Conservation (phyloP, 257 asterid genomes). For the Ballota nigra region DNA sequence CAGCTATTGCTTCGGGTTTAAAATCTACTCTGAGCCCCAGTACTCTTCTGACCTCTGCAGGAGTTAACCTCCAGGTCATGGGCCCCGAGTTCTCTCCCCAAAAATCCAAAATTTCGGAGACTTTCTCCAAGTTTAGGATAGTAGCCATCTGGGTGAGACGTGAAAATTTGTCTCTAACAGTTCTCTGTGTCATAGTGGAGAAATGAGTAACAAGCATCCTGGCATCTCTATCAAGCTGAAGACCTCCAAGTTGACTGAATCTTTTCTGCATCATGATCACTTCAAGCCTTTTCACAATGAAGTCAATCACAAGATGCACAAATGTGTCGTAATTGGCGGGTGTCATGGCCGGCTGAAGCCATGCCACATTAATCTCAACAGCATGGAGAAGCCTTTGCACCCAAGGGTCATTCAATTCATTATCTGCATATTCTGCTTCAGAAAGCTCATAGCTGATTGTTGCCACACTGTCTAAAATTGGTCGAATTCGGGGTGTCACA, state of each 20-base stretch:
- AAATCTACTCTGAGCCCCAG: conserved; percentile 89
- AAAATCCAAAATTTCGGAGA: conserved; percentile 93
- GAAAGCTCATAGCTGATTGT: conserved; percentile 86
- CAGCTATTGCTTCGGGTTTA: conserved; percentile 86
- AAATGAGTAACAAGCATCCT: conserved; percentile 90
- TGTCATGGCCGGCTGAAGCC: conserved; percentile 92
- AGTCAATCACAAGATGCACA: conserved; percentile 75
- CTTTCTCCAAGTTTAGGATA: conserved; percentile 85
- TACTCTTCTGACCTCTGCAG: conserved; percentile 93
- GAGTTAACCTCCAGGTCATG: conserved; percentile 96
- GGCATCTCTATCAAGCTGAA: conserved; percentile 91
- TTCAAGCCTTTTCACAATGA: conserved; percentile 87
- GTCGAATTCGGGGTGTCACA: conserved; percentile 80
- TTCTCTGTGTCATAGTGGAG: conserved; percentile 90
- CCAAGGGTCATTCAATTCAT: conserved; percentile 98
- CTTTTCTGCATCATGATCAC: conserved; percentile 95
- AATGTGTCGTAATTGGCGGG: conserved; percentile 69
- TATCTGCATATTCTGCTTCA: conserved; percentile 92
- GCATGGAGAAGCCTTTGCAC: conserved; percentile 94
- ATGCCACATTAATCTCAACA: conserved; percentile 76
- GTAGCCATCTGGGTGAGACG: conserved; percentile 98
- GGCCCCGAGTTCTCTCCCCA: conserved; percentile 99
- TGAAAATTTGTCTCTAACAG: conserved; percentile 89
- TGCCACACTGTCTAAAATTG: conserved; percentile 80
- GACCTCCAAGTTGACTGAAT: conserved; percentile 98